Evolutionary conservation across 257 asterid genomes (phyloP), one percentile per base, ranked within the genome.

Genomic region (Gentiana macrophylla): DNA sequence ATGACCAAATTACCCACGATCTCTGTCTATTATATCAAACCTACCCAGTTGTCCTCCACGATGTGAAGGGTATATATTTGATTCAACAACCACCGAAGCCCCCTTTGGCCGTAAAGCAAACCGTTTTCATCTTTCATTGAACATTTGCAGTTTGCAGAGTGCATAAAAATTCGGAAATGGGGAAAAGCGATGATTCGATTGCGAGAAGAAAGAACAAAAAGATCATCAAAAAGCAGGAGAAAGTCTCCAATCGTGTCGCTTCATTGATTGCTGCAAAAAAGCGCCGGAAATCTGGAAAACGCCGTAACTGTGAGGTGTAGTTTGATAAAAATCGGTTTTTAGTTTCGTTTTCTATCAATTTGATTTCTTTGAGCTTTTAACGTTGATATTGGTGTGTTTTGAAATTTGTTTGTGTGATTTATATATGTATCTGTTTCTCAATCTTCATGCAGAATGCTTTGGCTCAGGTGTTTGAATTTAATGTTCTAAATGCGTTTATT

Each of bases 191-290:
- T 48, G 72, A 77, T 64, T 74, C 83, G 12, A 72, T 76, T 8
- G 9, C 36, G 47, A 76, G 78, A 56, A 72, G 78, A 35, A 69
- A 56, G 63, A 72, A 1, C 46, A 72, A 57, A 32, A 66, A 72
- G 50, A 65, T 58, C 12, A 67, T 60, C 8, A 65, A 66, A 5
- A 61, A 65, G 8, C 52, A 67, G 13, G 49, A 63, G 3, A 70
- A 62, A 52, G 65, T 76, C 12, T 72, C 82, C n/a, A 49, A 32
- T 37, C 78, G 83, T 48, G 49, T 77, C n/a, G 78, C 83, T 8
- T 41, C 74, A 58, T 59, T 77, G 45, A 77, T 77, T 62, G 83
- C 83, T 50, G 69, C 78, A 55, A 77, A 77, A 59, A 77, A 77
- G 70, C 80, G 83, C 32, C 78, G 83, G 5, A 37, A 46, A 6